Base-by-base conservation (phyloP, 371 early-diverging fungal species). In the Mortierella sp. region DNA sequence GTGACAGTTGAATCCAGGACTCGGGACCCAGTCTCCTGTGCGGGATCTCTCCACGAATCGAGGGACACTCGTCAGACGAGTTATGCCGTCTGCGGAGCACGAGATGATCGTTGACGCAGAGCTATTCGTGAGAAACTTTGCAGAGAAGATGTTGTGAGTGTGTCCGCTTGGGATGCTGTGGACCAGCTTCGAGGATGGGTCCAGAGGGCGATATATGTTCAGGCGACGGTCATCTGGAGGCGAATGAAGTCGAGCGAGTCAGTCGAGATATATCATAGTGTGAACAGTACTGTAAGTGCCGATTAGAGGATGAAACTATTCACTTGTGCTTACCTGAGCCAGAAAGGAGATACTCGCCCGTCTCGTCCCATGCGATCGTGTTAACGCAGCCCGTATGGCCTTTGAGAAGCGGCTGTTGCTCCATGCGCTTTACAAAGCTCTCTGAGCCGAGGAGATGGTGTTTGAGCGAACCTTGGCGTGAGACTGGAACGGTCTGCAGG, bases 371-470 rank as follows among this genome's bases (percentile, higher is more conserved):
- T 15, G 58, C 42, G 43, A 75, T 66, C 1, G 94, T 84, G 73
- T 94, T 94, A 34, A 94, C 90, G 60, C 95, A 94, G 26, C 95
- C 95, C 3, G 58, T 57, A 64, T 94, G 95, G 9, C 87, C 89
- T 6, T 70, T 55, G 43, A 93, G 79, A 6, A 23, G 23, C 4
- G 53, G n/a, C 9, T 76, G 64, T 27, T 61, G 61, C 39, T 69
- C 65, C 48, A 76, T 26, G 9, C 70, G 60, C 50, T 50, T 64
- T 23, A 69, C 65, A 46, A 76, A 69, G 34, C 61, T 54, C 15
- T 48, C 65, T 3, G 60, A 49, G 37, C 60, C 61, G 8, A 76
- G 26, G 34, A 68, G 24, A 24, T 63, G 51, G 27, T 50, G 32
- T 39, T 55, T 68, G 27, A 60, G 26, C 24, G 61, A 44, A 19